A percentile compares a stretch with the other conserved stretches of the same genome.
Evolutionary conservation across 805 yeast genomes (phyloP).

Genomic region (Candida dendrica): DNA sequence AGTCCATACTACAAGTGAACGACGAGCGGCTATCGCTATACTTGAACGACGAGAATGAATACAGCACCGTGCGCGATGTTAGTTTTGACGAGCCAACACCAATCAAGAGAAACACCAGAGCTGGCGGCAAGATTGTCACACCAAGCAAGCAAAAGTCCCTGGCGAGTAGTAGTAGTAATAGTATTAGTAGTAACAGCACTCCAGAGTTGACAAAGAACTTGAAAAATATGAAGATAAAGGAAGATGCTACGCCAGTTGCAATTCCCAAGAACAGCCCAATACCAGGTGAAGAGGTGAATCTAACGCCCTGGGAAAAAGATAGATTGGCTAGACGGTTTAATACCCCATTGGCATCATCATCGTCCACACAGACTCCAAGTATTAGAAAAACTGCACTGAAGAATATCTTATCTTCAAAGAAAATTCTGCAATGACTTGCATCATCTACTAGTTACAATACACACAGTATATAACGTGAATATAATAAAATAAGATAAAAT

Average conservation of each 20-base stretch:
- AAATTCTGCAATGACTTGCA: no score
- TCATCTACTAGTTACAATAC: no score
- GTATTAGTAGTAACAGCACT: no score
- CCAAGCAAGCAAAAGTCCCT: no score
- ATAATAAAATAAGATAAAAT: no score
- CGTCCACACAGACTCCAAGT: neutral
- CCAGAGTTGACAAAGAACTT: slow-evolving; percentile 1
- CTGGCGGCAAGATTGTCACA: neutral
- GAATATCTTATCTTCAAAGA: no score
- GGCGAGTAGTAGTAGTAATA: no score
- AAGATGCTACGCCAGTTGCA: neutral
- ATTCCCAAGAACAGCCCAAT: slow-evolving; percentile 3
- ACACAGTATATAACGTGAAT: no score
- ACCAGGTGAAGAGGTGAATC: slow-evolving; percentile 5
- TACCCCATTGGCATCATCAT: neutral
- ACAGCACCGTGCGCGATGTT: slow-evolving; percentile 1
- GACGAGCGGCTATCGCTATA: slow-evolving; percentile 63
- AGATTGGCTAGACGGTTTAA: slow-evolving; percentile 4
- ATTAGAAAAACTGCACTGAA: neutral
- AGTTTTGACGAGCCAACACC: neutral
- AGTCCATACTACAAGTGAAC: slow-evolving; percentile 42
- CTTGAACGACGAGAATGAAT: slow-evolving; percentile 47
- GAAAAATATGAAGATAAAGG: slow-evolving; percentile 1
- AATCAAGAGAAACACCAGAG: neutral
- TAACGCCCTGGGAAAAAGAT: slow-evolving; percentile 26